Evolutionary conservation across 768 basidiomycete genomes (phyloP).

Genomic region (Hygrophorus russula): DNA sequence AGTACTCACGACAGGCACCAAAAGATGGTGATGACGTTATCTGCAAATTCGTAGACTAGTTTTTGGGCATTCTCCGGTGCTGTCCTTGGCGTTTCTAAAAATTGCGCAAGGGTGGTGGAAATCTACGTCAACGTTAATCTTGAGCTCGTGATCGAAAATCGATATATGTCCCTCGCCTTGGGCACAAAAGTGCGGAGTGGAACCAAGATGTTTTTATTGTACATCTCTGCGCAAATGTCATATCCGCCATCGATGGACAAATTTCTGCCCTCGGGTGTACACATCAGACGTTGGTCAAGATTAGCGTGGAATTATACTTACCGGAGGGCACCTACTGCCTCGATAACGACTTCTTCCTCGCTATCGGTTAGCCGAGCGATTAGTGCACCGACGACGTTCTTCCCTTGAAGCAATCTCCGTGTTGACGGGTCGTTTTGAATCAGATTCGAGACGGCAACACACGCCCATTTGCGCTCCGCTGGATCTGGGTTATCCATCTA

Average conservation of each 20-base stretch:
- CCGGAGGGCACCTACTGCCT: conserved; percentile 84
- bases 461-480: conserved; percentile 87
- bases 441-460: conserved; percentile 90
- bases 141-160: background rate
- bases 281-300: conserved; percentile 1
- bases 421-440: conserved; percentile 95
- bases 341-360: conserved; percentile 85
- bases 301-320: conserved; percentile 21
- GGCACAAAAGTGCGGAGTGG: conserved; percentile 68
- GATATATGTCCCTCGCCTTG: conserved; percentile 38
- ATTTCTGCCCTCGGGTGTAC: conserved; percentile 43
- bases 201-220: conserved; percentile 84
- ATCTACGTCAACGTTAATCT: conserved; percentile 36
- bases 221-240: conserved; percentile 95
- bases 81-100: conserved; percentile 46
- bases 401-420: conserved; percentile 77
- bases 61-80: conserved; percentile 61
- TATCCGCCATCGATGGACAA: conserved; percentile 91
- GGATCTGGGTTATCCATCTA: conserved; percentile 72
- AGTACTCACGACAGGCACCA: conserved; percentile 89
- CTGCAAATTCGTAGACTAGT: conserved; percentile 78
- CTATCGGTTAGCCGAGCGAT: conserved; percentile 82
- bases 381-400: conserved; percentile 79
- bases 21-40: conserved; percentile 84
- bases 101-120: conserved; percentile 58